Conservation (phyloP, 257 asterid species). For the Primulina tabacum region DNA sequence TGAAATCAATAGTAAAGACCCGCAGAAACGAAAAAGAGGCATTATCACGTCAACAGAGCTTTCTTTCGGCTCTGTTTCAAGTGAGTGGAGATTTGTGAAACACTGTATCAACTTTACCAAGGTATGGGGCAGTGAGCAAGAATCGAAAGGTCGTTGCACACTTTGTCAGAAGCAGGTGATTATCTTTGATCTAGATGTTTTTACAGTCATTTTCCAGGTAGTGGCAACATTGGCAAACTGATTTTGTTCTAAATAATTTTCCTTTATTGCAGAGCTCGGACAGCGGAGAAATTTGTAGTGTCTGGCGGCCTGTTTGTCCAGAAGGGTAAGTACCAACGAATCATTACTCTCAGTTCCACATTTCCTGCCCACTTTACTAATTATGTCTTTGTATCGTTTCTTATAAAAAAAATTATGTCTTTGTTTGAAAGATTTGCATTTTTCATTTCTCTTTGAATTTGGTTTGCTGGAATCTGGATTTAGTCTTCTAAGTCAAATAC, state of each 20-base stretch:
- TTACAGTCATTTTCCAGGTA: constrained; percentile 18
- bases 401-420: neutral
- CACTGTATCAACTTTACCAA: constrained; percentile 72
- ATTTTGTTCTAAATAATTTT: constrained; percentile 22
- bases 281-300: constrained; percentile 59
- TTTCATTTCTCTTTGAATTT: neutral
- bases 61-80: constrained; percentile 55
- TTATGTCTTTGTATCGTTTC: neutral
- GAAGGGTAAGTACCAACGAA: constrained; percentile 52
- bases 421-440: neutral
- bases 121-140: constrained; percentile 94
- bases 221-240: constrained; percentile 11
- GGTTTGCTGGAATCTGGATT: neutral
- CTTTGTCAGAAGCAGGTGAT: constrained; percentile 78
- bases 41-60: constrained; percentile 48
- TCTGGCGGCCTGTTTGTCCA: constrained; percentile 97
- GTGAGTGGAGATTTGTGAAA: constrained; percentile 50
- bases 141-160: constrained; percentile 78
- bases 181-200: constrained; percentile 3
- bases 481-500: neutral
- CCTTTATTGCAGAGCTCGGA: constrained; percentile 45
- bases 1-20: constrained; percentile 45
- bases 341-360: neutral
- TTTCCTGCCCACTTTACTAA: neutral
- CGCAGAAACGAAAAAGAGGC: constrained; percentile 37